Evolutionary conservation across 805 yeast genomes (phyloP).

Genomic region (Candida arabinofermentans): DNA sequence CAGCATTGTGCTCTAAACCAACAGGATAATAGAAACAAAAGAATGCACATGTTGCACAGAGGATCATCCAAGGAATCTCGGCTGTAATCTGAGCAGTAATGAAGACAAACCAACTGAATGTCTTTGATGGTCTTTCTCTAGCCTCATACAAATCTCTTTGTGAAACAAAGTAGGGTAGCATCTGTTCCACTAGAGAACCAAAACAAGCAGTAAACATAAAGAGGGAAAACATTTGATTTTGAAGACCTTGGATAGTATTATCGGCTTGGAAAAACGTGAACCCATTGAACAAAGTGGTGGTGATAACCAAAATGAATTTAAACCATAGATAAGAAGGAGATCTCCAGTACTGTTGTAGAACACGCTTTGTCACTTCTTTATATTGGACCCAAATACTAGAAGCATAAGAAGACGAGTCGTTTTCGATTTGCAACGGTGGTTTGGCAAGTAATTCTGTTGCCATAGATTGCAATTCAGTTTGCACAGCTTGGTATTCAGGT

Average conservation of each 20-base stretch:
- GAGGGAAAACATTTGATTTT: constrained; percentile 72
- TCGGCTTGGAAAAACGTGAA: constrained; percentile 62
- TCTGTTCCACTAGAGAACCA: constrained; percentile 54
- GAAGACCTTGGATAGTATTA: constrained; percentile 59
- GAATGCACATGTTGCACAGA: constrained; percentile 55
- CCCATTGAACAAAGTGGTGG: constrained; percentile 59
- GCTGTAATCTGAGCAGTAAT: constrained; percentile 55
- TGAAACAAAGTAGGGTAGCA: constrained; percentile 51
- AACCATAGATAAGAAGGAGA: constrained; percentile 54
- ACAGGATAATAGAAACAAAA: constrained; percentile 67
- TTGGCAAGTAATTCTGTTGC: constrained; percentile 45
- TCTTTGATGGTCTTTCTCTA: constrained; percentile 65
- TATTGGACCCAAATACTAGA: constrained; percentile 38
- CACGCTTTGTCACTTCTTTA: constrained; percentile 41
- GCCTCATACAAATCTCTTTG: constrained; percentile 65
- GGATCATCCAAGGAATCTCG: constrained; percentile 58
- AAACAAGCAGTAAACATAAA: constrained; percentile 59
- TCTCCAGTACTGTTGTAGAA: constrained; percentile 58
- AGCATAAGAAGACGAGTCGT: constrained; percentile 38
- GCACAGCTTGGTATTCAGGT: constrained; percentile 50
- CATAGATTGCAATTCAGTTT: constrained; percentile 54
- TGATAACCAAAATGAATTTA: constrained; percentile 46
- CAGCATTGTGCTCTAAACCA: constrained; percentile 58
- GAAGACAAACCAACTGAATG: constrained; percentile 61
- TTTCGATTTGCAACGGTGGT: constrained; percentile 31